Conservation (phyloP, 129 eudicot genomes). For the Escallonia rubra region DNA sequence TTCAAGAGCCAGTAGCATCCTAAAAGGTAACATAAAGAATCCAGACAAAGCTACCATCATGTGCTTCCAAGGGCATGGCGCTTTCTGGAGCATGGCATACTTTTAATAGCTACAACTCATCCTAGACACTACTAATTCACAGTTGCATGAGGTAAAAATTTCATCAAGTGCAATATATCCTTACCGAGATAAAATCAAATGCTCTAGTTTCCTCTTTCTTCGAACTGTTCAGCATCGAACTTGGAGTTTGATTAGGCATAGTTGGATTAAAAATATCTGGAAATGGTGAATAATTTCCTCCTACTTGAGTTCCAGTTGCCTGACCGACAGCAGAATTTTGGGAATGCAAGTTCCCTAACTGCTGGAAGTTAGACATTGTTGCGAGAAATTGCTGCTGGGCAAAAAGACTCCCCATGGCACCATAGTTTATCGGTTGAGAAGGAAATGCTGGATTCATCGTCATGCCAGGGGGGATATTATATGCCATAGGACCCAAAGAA, state of each 20-base stretch:
- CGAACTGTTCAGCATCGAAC: constrained; percentile 54
- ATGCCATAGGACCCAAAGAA: constrained; percentile 54
- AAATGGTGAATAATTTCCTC: constrained; percentile 46
- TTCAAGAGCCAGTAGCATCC: constrained; percentile 2
- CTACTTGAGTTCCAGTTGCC: constrained; percentile 46
- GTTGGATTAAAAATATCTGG: constrained; percentile 87
- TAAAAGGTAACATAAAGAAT: constrained; percentile 2
- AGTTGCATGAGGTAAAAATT: too few relatives aligned
- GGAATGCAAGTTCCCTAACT: constrained; percentile 56
- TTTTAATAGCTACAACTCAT: too few relatives aligned
- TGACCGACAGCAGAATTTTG: constrained; percentile 30
- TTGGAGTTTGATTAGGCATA: constrained; percentile 51
- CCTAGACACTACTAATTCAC: too few relatives aligned
- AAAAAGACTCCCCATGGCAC: constrained; percentile 66
- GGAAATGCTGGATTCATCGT: constrained; percentile 70
- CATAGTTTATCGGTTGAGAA: constrained; percentile 64
- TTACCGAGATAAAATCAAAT: constrained; percentile 94
- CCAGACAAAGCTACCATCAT: too few relatives aligned
- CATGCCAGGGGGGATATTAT: constrained; percentile 59
- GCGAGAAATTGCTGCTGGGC: constrained; percentile 85
- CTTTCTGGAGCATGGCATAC: too few relatives aligned
- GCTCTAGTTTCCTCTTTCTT: constrained; percentile 91
- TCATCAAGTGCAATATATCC: constrained; percentile 6
- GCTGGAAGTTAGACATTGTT: constrained; percentile 76
- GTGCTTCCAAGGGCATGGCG: too few relatives aligned